Conservation (phyloP, 164 flowering plant species). For the Chloranthus sessilifolius region DNA sequence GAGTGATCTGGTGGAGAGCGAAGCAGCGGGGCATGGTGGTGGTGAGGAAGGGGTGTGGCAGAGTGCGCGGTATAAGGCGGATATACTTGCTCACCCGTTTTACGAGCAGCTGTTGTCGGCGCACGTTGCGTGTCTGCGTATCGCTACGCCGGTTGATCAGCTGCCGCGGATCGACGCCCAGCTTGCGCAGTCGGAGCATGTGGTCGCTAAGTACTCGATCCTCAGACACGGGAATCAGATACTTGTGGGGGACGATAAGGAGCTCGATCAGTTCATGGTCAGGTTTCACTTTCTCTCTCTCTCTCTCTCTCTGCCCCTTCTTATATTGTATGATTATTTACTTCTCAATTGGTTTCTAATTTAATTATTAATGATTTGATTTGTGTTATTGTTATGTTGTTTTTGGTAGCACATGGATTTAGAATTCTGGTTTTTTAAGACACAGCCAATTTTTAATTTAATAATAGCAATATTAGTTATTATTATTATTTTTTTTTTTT, state of each 20-base stretch:
- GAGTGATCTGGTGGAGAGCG: conserved; percentile 10
- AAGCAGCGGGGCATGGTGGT: neutral
- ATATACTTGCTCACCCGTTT: conserved; percentile 59
- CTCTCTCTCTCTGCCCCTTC: conserved; percentile 1
- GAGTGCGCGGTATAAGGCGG: conserved; percentile 59
- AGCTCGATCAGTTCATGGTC: conserved; percentile 90
- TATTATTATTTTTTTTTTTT: no score
- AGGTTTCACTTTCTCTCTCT: conserved; percentile 3
- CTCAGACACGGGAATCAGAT: conserved; percentile 23
- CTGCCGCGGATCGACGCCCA: conserved; percentile 80
- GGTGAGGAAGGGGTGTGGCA: conserved; percentile 32
- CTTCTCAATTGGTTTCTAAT: neutral
- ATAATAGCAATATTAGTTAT: no score
- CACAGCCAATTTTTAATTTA: no score
- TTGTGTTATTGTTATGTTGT: neutral
- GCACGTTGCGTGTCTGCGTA: conserved; percentile 72
- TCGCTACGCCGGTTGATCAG: conserved; percentile 93
- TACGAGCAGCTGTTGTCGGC: conserved; percentile 81
- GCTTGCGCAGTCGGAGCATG: conserved; percentile 60
- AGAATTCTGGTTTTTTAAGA: no score
- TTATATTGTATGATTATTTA: no score
- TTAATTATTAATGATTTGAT: neutral
- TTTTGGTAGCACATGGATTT: no score
- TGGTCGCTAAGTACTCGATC: conserved; percentile 61
- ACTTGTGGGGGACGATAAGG: conserved; percentile 46